Base-by-base conservation (phyloP, 208 protist genomes). In the Acanthamoeba royreba region DNA sequence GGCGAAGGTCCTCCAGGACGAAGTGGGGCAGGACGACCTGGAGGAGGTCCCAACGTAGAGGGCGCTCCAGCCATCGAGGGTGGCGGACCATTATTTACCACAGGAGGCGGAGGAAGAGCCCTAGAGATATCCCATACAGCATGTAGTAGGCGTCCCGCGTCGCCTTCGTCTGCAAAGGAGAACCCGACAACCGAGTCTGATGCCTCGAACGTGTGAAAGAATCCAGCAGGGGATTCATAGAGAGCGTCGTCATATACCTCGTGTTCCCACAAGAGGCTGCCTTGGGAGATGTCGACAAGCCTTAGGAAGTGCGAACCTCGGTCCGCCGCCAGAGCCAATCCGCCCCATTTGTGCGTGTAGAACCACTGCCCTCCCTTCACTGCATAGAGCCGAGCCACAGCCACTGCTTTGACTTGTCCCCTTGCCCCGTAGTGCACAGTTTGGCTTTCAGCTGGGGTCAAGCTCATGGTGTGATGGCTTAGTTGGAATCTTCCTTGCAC, bases 191-290 rank as follows among this genome's bases (percentile, higher is more conserved):
- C 81, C 7, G 35, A 11, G 17, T 89, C 0, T 3, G 55, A 22
- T 4, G n/a, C 47, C 52, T 89, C 81, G 25, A 89, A 89, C 13
- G 81, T 89, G 81, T 89, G 81, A 38, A 89, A 89, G 81, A 89
- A 89, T 13, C 47, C 35, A n/a, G n/a, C 31, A 38, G 81, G 43
- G 81, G 7, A n/a, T 25, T 40, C 4, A 38, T 89, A 89, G 47
- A 28, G 4, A 31, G 63, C 8, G 49, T 63, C 28, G 33, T 66
- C 35, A 49, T 66, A 89, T n/a, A 89, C 47, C 81, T 89, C 81
- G 13, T 89, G 81, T 28, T 89, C 49, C 43, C 43, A 89, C 31
- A 31, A 45, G 25, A 35, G 19, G 11, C 0, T 1, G 4, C 31
- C 35, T 19, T 22, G 9, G 45, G 55, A 17, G 38, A 85, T 9